Evolutionary conservation across 495 filamentous ascomycete species (phyloP).

Genomic region (Aspergillus sclerotiicarbonarius): DNA sequence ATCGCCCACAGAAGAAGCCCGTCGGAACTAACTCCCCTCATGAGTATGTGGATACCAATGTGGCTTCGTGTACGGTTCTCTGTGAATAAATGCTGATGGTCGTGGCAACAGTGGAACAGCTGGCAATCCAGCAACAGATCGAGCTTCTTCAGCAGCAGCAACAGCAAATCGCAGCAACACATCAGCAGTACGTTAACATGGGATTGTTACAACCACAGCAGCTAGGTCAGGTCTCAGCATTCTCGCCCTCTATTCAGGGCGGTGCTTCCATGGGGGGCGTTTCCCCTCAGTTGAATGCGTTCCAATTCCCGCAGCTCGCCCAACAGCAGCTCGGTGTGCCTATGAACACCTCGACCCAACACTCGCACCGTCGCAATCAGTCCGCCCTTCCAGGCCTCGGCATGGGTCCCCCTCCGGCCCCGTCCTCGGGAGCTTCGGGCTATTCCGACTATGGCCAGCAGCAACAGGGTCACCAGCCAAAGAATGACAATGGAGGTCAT

Average conservation of each 20-base stretch:
- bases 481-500: conserved; percentile 65
- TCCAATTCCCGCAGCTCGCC: conserved; percentile 85
- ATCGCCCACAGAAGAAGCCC: conserved; percentile 97
- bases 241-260: conserved; percentile 65
- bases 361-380: conserved; percentile 95
- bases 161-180: conserved; percentile 92
- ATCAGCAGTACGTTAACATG: conserved; percentile 97
- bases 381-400: conserved; percentile 92
- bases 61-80: not conserved
- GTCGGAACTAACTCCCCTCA: conserved; percentile 94
- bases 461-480: conserved; percentile 52
- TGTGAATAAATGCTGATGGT: conserved; percentile 10
- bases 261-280: conserved; percentile 65
- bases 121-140: conserved; percentile 98
- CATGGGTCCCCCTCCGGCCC: conserved; percentile 87
- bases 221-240: conserved; percentile 62
- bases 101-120: conserved; percentile 77
- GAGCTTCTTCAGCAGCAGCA: conserved; percentile 97
- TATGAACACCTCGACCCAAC: conserved; percentile 73
- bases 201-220: conserved; percentile 86
- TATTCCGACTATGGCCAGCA: conserved; percentile 76
- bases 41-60: conserved; percentile 73
- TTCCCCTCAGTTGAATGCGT: conserved; percentile 75
- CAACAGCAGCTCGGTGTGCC: conserved; percentile 70
- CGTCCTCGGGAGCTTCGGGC: conserved; percentile 91